Percentiles rank a stretch among this genome's conserved stretches.
Evolutionary conservation across 768 basidiomycete genomes (phyloP).

Genomic region (Strobilomyces dryophilus): DNA sequence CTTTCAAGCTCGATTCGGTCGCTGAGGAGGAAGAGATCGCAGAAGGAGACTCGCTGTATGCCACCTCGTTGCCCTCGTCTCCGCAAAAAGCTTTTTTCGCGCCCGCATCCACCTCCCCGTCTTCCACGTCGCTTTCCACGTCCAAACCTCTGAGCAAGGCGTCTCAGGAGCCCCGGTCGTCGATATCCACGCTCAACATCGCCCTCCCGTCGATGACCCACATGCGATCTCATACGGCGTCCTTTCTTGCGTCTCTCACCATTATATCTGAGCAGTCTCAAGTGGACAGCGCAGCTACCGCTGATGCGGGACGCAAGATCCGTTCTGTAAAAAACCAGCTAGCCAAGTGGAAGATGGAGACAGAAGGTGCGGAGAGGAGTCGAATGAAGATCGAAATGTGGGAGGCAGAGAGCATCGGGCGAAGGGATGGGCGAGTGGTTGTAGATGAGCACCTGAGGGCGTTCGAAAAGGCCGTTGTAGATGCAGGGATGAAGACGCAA

Average conservation of each 20-base stretch:
- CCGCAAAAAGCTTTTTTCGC: conserved; percentile 59
- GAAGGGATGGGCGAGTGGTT: conserved; percentile 58
- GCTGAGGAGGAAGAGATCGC: conserved; percentile 38
- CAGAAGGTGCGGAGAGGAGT: conserved; percentile 83
- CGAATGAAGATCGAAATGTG: conserved; percentile 71
- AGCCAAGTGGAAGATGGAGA: conserved; percentile 75
- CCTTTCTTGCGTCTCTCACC: conserved; percentile 69
- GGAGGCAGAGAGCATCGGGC: conserved; percentile 54
- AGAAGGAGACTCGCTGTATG: conserved; percentile 41
- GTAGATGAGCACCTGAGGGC: conserved; percentile 78
- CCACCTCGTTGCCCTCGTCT: conserved; percentile 37
- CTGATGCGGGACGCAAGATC: conserved; percentile 83
- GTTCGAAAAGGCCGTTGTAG: conserved; percentile 67
- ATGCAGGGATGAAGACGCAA: conserved; percentile 72
- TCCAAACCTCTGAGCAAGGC: conserved; percentile 24
- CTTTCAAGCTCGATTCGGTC: conserved; percentile 32
- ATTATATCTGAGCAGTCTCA: conserved; percentile 85
- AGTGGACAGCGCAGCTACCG: conserved; percentile 79
- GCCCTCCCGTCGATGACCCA: conserved; percentile 63
- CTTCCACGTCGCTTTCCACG: conserved; percentile 44
- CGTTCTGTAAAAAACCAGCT: conserved; percentile 82
- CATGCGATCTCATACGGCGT: conserved; percentile 69
- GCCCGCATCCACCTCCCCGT: conserved; percentile 42
- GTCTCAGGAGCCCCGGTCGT: conserved; percentile 23
- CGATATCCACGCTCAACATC: conserved; percentile 25